Percentiles rank a stretch among this genome's conserved stretches.
Conservation (phyloP, 2,329 filamentous ascomycete genomes). For the Fusarium bactridioides region DNA sequence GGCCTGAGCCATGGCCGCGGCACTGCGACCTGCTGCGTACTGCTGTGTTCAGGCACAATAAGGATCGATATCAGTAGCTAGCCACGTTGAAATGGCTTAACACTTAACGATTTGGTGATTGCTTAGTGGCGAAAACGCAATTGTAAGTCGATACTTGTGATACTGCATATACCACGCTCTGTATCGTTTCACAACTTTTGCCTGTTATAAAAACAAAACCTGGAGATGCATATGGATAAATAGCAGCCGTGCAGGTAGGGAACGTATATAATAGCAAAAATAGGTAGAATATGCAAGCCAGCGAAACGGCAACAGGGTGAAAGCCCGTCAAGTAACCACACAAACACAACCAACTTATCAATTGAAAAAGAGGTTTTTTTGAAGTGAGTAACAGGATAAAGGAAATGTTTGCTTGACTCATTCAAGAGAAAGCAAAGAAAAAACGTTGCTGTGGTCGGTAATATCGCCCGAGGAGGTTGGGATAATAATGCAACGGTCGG, state of each 20-base stretch:
- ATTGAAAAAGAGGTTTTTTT: conserved; percentile 24
- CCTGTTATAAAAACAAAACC: conserved; percentile 16
- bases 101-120: conserved; percentile 12
- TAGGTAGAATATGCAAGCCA: conserved; percentile 12
- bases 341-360: conserved; percentile 25
- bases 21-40: conserved; percentile 21
- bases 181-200: conserved; percentile 29
- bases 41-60: conserved; percentile 11
- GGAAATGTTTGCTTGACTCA: conserved; percentile 26
- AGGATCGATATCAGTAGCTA: conserved; percentile 2
- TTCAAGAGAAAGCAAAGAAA: conserved; percentile 24
- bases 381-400: conserved; percentile 18
- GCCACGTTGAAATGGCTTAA: conserved; percentile 14
- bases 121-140: conserved; percentile 18
- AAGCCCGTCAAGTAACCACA: conserved; percentile 21
- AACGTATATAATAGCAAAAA: conserved; percentile 23
- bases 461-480: conserved; percentile 37
- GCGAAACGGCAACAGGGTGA: conserved; percentile 25
- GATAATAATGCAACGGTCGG: conserved; percentile 35
- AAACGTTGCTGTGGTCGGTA: conserved; percentile 25
- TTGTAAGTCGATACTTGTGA: conserved; percentile 19
- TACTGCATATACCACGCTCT: conserved; percentile 27
- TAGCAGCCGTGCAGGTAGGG: conserved; percentile 25
- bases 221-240: conserved; percentile 12
- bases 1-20: conserved; percentile 45